phyloP scores from a whole-genome alignment of 2,329 filamentous ascomycete genomes.

The Alternaria conjuncta region DNA sequence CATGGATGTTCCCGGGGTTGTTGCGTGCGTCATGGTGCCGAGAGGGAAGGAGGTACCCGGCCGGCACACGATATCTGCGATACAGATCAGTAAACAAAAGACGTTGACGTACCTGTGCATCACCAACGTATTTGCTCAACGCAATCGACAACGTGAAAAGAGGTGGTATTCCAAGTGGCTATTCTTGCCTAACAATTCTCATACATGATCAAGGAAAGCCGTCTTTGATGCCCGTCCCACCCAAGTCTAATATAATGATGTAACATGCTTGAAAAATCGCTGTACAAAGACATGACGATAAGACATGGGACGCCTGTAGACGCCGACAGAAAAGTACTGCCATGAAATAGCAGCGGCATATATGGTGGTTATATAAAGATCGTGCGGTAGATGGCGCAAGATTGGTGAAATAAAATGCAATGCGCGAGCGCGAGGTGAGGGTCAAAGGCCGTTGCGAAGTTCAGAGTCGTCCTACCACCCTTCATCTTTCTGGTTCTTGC shows the following conservation, averaged over 20 bases:
- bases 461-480: constrained; percentile 29
- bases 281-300: neutral
- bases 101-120: neutral
- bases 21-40: neutral
- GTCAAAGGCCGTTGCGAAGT: neutral
- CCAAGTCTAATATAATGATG: neutral
- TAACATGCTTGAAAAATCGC: neutral
- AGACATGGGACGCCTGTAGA: neutral
- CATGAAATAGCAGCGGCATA: neutral
- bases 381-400: neutral
- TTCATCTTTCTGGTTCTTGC: constrained; percentile 46
- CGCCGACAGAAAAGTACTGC: neutral
- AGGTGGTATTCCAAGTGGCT: neutral
- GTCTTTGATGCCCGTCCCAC: neutral
- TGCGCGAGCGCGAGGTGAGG: neutral
- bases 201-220: neutral
- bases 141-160: neutral
- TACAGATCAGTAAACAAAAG: neutral
- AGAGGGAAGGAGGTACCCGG: neutral
- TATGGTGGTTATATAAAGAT: neutral
- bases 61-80: neutral
- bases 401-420: neutral
- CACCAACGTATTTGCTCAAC: neutral
- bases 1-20: neutral
- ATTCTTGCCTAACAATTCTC: neutral